Evolutionary conservation across 2,329 filamentous ascomycete genomes (phyloP), one percentile per base, ranked within the genome.

Genomic region (Fusarium pseudoanthophilum): DNA sequence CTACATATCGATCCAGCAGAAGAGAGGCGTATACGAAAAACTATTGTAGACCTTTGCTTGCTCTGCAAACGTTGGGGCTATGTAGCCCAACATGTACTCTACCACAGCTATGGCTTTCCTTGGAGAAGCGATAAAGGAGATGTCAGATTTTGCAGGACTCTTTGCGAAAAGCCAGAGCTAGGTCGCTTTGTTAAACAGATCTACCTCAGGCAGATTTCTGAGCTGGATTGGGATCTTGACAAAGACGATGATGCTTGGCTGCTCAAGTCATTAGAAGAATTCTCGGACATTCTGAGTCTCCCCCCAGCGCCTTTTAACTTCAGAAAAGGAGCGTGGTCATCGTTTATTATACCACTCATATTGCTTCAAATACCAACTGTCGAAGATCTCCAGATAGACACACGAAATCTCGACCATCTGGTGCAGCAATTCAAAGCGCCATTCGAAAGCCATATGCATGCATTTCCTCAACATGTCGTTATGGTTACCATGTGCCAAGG

Each of bases 51-150:
- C 32, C 13, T 34, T 8, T 34, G 24, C 1, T 39, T 32, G 1
- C 34, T 64, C 14, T 57, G 30, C 13, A 67, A 24, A 36, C 9
- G 14, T 13, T 20, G 65, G 16, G 30, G 40, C 7, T 3, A 10
- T 39, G 34, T 71, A 16, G 67, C 69, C 16, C 67, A 71, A 18
- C 32, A 4, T 3, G 24, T 71, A 9, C 69, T 71, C 32, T 32
- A 32, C 32, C 32, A 32, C 32, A 32, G 32, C 32, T 32, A 32
- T 32, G 32, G 32, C 32, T 14, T 32, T 32, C 32, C 32, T 32
- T 4, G 5, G 11, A 32, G 32, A 32, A 32, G 32, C 32, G 32
- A 32, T 32, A 32, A 32, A 32, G 32, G 4, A 32, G 32, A 32
- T 32, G 32, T 32, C 32, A 34, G 14, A 34, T 34, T 34, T 28